Base-by-base conservation (phyloP, 176 grass and related monocot genomes). In the Puccinellia tenuiflora region DNA sequence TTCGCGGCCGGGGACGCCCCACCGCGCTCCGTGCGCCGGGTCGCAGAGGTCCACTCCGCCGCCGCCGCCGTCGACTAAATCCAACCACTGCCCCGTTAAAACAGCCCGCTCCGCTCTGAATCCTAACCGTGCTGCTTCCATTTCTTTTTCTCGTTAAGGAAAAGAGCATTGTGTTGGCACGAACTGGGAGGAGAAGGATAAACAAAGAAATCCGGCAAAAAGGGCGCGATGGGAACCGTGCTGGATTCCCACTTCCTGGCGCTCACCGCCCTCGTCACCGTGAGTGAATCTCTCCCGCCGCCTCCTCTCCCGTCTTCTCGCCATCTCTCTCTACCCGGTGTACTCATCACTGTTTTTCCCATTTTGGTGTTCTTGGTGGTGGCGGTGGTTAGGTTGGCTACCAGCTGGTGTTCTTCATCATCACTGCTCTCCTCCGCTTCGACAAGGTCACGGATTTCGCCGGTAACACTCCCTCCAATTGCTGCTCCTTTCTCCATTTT, bases 391-490 rank as follows among this genome's bases (percentile, higher is more conserved):
- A 98, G 96, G 92, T 92, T 5, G 96, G 88, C 40, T 98, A 98
- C 85, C 96, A 98, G 89, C 80, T 98, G 50, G 47, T 90, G 11
- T 98, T 98, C 91, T 98, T 98, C 92, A 67, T 98, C 56, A 46
- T 98, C 85, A 95, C 96, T 0, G 96, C 92, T n/a, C 87, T 98
- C 59, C 91, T 95, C 67, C 90, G 76, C 57, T 87, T 98, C 70
- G 96, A 98, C 64, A 98, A 95, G 53, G 91, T 98, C 85, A 98
- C 96, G 7, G 96, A 98, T 90, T 98, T 98, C 79, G 96, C 96
- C 3, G 96, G 96, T 98, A 88, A 78, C 53, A 9, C 47, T 47
- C 63, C 53, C 47, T 47, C 63, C 53, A 14, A 17, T 3, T 85
- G 50, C 15, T 5, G 9, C 37, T 68, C 11, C 31, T 24, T 15